These are phyloP conservation scores for Sextonia rubra DNA, from an alignment of 164 flowering plant genomes.

Conservation along the genomic window DNA sequence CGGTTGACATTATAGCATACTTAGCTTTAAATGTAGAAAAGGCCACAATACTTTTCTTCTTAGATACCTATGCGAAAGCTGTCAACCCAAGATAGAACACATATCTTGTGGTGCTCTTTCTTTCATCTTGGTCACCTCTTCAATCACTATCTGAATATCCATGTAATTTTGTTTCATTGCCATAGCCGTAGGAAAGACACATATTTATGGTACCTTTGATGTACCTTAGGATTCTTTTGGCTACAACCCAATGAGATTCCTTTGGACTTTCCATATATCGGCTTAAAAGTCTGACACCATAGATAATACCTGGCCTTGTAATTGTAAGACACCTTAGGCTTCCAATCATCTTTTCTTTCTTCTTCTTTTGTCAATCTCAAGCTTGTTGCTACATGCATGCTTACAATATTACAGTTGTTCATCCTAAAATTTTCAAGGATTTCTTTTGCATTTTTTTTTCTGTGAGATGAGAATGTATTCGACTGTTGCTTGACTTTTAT, in stretches of 20 bases:
- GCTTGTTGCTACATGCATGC: background rate
- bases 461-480: background rate
- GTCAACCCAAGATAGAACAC: background rate
- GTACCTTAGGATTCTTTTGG: background rate
- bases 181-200: background rate
- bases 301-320: background rate
- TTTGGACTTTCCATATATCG: background rate
- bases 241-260: background rate
- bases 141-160: background rate
- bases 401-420: background rate
- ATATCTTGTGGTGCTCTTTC: background rate
- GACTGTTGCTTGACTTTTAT: background rate
- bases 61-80: background rate
- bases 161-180: background rate
- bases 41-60: background rate
- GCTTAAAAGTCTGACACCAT: background rate
- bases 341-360: background rate
- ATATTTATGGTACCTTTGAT: background rate
- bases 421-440: background rate
- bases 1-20: background rate
- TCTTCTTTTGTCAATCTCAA: background rate
- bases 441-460: background rate
- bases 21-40: background rate
- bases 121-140: constrained; percentile 1
- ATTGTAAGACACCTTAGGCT: background rate